Conservation (phyloP, 805 yeast species). For the Candida arabinofermentans region DNA sequence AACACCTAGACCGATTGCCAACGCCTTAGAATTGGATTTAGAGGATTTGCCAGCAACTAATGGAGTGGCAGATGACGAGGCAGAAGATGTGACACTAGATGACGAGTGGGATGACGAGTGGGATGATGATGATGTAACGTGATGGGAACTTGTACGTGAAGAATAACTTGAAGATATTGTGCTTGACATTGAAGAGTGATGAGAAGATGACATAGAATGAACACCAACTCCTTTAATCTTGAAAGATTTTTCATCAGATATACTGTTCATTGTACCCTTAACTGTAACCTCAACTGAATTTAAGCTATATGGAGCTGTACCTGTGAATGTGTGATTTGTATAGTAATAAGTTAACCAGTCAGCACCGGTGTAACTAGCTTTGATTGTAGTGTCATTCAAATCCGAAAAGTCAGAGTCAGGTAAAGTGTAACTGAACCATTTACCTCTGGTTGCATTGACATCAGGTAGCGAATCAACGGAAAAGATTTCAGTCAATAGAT, state of each 20-base stretch:
- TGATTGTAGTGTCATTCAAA: conserved; percentile 43
- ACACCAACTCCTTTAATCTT: conserved; percentile 48
- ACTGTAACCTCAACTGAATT: conserved; percentile 38
- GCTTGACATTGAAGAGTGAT: conserved; percentile 23
- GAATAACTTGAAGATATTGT: conserved; percentile 28
- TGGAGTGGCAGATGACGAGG: conserved; percentile 3
- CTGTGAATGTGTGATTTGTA: conserved; percentile 62
- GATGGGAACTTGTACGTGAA: conserved; percentile 28
- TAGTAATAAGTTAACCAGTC: conserved; percentile 66
- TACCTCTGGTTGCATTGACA: conserved; percentile 65
- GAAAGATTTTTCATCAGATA: conserved; percentile 41
- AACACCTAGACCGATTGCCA: conserved; percentile 92
- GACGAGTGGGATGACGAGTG: conserved; percentile 4
- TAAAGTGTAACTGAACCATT: conserved; percentile 54
- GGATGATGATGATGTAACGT: conserved; percentile 11
- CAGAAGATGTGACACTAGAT: conserved; percentile 3
- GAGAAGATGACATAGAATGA: conserved; percentile 18
- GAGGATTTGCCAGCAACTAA: conserved; percentile 11
- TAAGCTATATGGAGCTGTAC: conserved; percentile 56
- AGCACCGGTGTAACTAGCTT: conserved; percentile 39
- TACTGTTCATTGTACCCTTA: conserved; percentile 35
- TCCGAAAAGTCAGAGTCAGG: conserved; percentile 55
- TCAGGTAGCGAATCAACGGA: conserved; percentile 48
- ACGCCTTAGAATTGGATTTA: conserved; percentile 38
- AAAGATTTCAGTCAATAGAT: conserved; percentile 51